Percentiles rank a stretch among this genome's conserved stretches.
phyloP scores from a whole-genome alignment of 225 moss, liverwort and hornwort species.

The Bryoerythrophyllum caledonicum region DNA sequence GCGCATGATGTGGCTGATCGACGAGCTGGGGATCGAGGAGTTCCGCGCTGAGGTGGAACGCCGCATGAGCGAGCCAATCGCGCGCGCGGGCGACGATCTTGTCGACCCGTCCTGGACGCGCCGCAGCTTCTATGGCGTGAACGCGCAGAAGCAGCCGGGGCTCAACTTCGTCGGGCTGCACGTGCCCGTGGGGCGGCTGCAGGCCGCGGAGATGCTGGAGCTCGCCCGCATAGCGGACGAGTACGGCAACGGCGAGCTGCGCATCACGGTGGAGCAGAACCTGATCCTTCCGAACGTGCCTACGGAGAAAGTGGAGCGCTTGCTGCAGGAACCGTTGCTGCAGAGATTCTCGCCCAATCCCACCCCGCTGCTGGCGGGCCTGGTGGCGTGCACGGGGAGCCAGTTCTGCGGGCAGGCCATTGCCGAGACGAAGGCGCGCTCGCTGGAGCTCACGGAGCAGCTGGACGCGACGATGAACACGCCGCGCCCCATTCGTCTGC shows the following conservation, averaged over 20 bases:
- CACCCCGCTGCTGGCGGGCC: conserved; percentile 55
- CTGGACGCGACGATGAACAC: conserved; percentile 67
- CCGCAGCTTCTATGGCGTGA: conserved; percentile 62
- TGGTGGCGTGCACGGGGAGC: conserved; percentile 76
- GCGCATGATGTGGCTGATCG: conserved; percentile 91
- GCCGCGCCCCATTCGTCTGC: conserved; percentile 57
- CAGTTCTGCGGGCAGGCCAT: conserved; percentile 80
- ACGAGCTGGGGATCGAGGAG: conserved; percentile 72
- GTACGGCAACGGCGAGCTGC: conserved; percentile 67
- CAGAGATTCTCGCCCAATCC: conserved; percentile 40
- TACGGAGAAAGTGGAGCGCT: conserved; percentile 33
- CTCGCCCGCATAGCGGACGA: conserved; percentile 72
- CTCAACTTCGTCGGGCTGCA: conserved; percentile 68
- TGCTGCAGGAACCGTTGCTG: conserved; percentile 58
- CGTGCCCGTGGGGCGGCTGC: conserved; percentile 76
- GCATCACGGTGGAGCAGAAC: conserved; percentile 74
- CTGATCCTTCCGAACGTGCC: conserved; percentile 66
- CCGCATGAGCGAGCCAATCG: conserved; percentile 40
- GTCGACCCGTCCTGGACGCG: conserved; percentile 62
- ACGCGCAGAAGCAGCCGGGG: conserved; percentile 69
- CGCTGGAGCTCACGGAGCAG: conserved; percentile 57
- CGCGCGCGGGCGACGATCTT: conserved; percentile 50
- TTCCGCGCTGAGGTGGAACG: conserved; percentile 69
- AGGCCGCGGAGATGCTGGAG: conserved; percentile 73
- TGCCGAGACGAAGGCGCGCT: conserved; percentile 63